A percentile compares a stretch with the other conserved stretches of the same genome.
These are phyloP conservation scores for Decorospora gaudefroyi DNA, from an alignment of 2,329 filamentous ascomycete species.

Conservation along the genomic window DNA sequence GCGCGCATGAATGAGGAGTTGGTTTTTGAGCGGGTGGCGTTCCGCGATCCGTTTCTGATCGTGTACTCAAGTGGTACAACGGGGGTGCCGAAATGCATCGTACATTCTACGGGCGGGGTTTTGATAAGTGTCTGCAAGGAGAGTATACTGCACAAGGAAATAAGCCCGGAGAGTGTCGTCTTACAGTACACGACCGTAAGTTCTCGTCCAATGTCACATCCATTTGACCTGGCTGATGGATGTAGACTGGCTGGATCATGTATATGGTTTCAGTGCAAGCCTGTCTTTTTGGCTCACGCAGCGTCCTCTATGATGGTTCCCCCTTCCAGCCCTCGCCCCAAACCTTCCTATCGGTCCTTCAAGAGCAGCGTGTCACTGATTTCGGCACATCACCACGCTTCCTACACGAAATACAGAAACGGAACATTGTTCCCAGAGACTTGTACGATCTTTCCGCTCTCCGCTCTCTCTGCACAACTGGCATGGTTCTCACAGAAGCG, in stretches of 20 bases:
- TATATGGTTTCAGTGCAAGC: slow-evolving; percentile 66
- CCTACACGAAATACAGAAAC: slow-evolving; percentile 72
- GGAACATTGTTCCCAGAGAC: slow-evolving; percentile 64
- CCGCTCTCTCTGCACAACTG: slow-evolving; percentile 69
- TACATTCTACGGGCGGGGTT: slow-evolving; percentile 72
- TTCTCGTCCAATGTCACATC: not conserved
- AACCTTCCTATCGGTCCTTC: slow-evolving; percentile 66
- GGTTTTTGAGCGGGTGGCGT: slow-evolving; percentile 65
- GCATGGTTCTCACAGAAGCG: slow-evolving; percentile 78
- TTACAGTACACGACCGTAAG: slow-evolving; percentile 63
- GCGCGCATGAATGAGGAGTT: slow-evolving; percentile 49
- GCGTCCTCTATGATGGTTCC: slow-evolving; percentile 80
- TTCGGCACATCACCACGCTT: slow-evolving; percentile 78
- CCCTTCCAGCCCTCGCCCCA: slow-evolving; percentile 73
- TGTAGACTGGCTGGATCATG: slow-evolving; percentile 74
- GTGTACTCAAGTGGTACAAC: slow-evolving; percentile 82
- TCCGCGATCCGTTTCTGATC: slow-evolving; percentile 76
- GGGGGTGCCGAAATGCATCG: slow-evolving; percentile 82
- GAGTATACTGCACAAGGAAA: slow-evolving; percentile 56
- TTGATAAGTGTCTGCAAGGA: slow-evolving; percentile 67
- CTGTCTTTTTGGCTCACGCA: slow-evolving; percentile 63
- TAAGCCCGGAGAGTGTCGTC: slow-evolving; percentile 50
- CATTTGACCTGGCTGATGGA: not conserved
- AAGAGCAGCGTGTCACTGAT: slow-evolving; percentile 68
- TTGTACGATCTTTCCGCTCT: slow-evolving; percentile 67